Evolutionary conservation across 192 early-diverging fungal genomes (phyloP), one percentile per base, ranked within the genome.

Genomic region (Backusella circina): DNA sequence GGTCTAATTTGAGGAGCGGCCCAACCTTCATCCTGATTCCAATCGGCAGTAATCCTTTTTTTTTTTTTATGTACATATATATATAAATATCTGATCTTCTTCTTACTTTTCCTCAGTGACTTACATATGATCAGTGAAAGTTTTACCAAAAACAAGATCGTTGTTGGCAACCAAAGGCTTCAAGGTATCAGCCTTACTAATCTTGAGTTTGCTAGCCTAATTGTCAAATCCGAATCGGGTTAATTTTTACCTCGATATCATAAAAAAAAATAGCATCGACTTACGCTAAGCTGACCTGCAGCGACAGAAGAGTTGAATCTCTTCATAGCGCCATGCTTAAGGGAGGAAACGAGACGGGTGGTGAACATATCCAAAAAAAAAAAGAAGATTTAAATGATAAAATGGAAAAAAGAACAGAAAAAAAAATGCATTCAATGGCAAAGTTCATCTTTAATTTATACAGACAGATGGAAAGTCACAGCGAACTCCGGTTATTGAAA

Each of bases 61-160:
- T 23, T 39, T 39, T 70, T 41, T 28, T 4, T 28, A 35, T 16
- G 13, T 3, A 35, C n/a, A 47, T 41, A 26, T 28, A 39, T 32
- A 71, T 31, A 33, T 33, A 44, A 36, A 51, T 70, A n/a, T 41
- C 26, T 70, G 37, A 8, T 73, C 32, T 73, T 73, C 31, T 4
- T 23, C 12, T 51, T 9, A 15, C 32, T 38, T 13, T 21, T 31
- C n/a, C n/a, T 10, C 18, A 13, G 1, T 23, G 33, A 50, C 78
- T 75, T 79, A 77, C 97, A 99, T 99, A 86, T 99, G 96, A 86
- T 99, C 97, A 13, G 96, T 89, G 70, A 98, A 99, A 32, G 90
- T 88, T 73, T 92, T 86, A 54, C 97, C 97, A 83, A 99, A 99
- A 31, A 92, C 85, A 54, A 99, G 84, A 30, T 93, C 77, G 51